Evolutionary conservation across 2,329 filamentous ascomycete genomes (phyloP).

Genomic region (Diaporthe sp.): DNA sequence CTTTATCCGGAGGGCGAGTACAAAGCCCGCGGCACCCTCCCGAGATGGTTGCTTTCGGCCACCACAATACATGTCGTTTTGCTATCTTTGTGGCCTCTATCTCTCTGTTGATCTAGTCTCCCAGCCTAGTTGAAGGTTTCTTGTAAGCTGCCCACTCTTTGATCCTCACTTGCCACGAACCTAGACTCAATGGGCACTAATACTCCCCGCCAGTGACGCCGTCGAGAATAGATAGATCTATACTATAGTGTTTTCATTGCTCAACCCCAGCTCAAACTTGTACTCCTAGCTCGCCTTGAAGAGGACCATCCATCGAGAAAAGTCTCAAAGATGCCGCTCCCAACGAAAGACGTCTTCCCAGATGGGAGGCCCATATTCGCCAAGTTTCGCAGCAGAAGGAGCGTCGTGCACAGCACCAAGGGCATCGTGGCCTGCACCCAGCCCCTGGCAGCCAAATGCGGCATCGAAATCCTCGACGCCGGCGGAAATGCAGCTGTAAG

Average conservation of each 20-base stretch:
- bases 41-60: neutral
- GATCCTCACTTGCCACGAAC: neutral
- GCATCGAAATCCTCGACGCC: constrained; percentile 83
- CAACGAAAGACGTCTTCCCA: constrained; percentile 61
- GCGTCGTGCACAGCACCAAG: constrained; percentile 92
- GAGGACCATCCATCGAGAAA: neutral
- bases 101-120: neutral
- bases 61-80: neutral
- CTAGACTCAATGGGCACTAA: neutral
- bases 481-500: constrained; percentile 94
- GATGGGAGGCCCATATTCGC: constrained; percentile 64
- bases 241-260: neutral
- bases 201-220: neutral
- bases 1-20: constrained; percentile 9
- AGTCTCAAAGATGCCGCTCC: constrained; percentile 58
- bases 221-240: neutral
- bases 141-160: neutral
- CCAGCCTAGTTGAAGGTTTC: neutral
- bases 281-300: neutral
- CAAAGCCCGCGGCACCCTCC: constrained; percentile 14
- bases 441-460: constrained; percentile 89
- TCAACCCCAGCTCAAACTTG: neutral
- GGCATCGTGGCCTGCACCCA: constrained; percentile 93
- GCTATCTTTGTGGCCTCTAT: neutral
- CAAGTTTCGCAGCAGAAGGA: constrained; percentile 83